phyloP scores from a whole-genome alignment of 2,329 filamentous ascomycete genomes.

The Basipetospora sp. region DNA sequence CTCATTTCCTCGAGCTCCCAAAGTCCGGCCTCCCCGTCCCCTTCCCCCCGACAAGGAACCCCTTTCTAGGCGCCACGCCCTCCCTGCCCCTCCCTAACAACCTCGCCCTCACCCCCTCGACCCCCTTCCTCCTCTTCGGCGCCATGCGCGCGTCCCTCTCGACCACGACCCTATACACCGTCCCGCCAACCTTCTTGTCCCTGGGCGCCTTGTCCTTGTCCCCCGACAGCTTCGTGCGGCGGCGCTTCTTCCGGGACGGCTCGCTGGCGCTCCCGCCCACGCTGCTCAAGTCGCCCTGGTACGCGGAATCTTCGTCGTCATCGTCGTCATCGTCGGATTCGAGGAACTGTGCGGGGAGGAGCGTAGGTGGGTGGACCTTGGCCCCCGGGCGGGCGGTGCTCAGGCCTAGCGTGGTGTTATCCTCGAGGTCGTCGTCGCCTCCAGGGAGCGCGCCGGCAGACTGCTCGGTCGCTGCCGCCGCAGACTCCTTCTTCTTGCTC shows the following conservation, averaged over 20 bases:
- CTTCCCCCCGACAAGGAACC: constrained; percentile 22
- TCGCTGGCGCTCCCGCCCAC: not conserved
- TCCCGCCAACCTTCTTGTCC: constrained; percentile 37
- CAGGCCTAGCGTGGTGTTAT: constrained; percentile 8
- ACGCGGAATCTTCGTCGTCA: constrained; percentile 12
- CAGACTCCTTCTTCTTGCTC: constrained; percentile 26
- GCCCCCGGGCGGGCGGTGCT: not conserved
- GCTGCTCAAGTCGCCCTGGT: constrained; percentile 9
- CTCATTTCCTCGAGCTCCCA: constrained; percentile 5
- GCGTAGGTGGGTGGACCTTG: constrained; percentile 20
- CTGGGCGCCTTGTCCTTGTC: constrained; percentile 18
- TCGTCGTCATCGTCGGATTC: constrained; percentile 35
- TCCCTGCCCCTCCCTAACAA: constrained; percentile 31
- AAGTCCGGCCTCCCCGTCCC: constrained; percentile 1
- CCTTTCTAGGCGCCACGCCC: constrained; percentile 25
- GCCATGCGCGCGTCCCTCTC: constrained; percentile 32
- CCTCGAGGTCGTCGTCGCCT: constrained; percentile 9
- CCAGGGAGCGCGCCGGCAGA: constrained; percentile 8
- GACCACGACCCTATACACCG: constrained; percentile 36
- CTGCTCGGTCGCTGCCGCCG: constrained; percentile 8
- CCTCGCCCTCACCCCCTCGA: constrained; percentile 26
- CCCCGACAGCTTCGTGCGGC: not conserved
- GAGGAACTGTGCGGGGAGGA: constrained; percentile 40
- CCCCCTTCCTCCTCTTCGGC: constrained; percentile 30
- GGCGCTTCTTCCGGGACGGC: not conserved